Evolutionary conservation across 345 rosid species (phyloP).

Genomic region (Syzygium jambos): DNA sequence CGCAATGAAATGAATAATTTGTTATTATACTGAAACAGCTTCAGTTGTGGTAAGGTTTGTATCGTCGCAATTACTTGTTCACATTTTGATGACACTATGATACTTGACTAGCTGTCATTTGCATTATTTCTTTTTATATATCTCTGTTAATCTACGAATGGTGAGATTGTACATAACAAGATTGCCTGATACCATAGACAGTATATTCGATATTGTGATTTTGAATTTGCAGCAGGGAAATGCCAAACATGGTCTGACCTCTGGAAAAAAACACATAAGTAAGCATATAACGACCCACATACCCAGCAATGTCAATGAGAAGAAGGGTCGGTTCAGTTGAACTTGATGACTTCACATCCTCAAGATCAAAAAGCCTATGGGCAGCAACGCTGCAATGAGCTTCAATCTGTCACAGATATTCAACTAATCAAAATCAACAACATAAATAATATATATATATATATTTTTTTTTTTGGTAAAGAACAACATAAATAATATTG

Average conservation of each 20-base stretch:
- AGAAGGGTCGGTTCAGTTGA: conserved; percentile 83
- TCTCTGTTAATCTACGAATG: not conserved
- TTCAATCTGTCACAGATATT: conserved; percentile 27
- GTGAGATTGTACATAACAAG: not conserved
- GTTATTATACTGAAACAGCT: not conserved
- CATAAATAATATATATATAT: not conserved
- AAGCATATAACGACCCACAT: conserved; percentile 4
- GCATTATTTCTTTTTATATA: not conserved
- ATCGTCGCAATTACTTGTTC: not conserved
- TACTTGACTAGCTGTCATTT: not conserved
- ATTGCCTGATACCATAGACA: not conserved
- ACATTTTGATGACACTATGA: not conserved
- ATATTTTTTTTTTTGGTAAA: no score
- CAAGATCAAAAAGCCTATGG: conserved; percentile 81
- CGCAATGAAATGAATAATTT: not conserved
- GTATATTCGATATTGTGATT: not conserved
- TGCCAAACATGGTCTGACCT: not conserved
- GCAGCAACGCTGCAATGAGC: conserved; percentile 89
- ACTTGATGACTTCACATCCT: conserved; percentile 47
- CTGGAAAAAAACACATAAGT: not conserved
- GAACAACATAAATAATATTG: not conserved
- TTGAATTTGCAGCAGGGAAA: not conserved
- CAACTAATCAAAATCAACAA: not conserved
- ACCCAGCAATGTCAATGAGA: conserved; percentile 84
- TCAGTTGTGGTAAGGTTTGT: not conserved